Conservation (phyloP, 2,329 filamentous ascomycete species). For the Sporothrix schenckii region DNA sequence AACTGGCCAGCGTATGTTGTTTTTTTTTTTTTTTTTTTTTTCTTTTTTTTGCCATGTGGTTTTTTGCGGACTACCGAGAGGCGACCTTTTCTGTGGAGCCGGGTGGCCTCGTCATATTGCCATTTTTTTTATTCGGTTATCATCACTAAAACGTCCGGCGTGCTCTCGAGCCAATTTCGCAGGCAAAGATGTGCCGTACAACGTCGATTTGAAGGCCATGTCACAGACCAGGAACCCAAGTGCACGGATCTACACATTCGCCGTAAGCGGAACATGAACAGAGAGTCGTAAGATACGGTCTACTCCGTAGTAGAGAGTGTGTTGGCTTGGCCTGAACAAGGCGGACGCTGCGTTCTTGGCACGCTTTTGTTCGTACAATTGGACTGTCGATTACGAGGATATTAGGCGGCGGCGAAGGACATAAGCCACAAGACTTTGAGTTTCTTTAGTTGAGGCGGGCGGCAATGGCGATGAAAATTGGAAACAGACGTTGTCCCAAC, state of each 20-base stretch:
- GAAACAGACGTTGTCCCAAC: no score
- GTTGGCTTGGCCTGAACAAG: background rate
- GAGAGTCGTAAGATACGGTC: no score
- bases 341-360: conserved; percentile 8
- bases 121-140: background rate
- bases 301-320: no score
- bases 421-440: background rate
- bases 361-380: background rate
- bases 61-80: conserved; percentile 20
- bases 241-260: no score
- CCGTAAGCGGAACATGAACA: no score
- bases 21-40: background rate
- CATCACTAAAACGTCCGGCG: no score
- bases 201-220: background rate
- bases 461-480: background rate
- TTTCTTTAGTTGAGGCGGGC: background rate
- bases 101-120: background rate
- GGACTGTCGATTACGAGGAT: background rate
- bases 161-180: background rate
- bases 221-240: background rate
- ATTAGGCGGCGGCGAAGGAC: background rate
- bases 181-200: background rate
- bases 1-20: background rate
- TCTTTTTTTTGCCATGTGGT: conserved; percentile 23
- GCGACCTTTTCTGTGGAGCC: conserved; percentile 17